Evolutionary conservation across 768 basidiomycete species (phyloP), one percentile per base, ranked within the genome.

Genomic region (Tulasnella sp.): DNA sequence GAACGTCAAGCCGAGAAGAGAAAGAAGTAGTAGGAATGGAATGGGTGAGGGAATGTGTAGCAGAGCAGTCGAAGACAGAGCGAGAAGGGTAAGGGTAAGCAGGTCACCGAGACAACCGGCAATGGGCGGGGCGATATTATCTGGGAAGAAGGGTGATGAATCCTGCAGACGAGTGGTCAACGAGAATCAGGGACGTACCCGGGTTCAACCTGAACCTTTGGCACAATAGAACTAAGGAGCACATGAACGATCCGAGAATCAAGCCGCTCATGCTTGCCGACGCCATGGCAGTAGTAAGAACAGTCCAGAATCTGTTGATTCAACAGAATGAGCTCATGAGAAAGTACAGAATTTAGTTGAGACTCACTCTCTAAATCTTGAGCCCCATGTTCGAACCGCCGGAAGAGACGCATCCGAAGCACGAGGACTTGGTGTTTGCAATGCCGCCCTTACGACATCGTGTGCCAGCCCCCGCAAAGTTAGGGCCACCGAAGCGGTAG

Each of bases 111-210:
- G 84, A 76, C 92, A 94, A 2, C 94, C 87, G 0, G 97, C 97
- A 9, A 98, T 84, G 0, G 97, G 95, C 0, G 97, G 93, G 1
- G 95, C 91, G 75, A 98, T 95, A 79, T 99, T 99, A 78, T 97
- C 95, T 94, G 77, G 7, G 59, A 37, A 12, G 6, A 2, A 11
- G 26, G 42, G 67, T 77, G 41, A n/a, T 62, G 11, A 8, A 35
- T 17, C 42, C 35, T 37, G 16, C n/a, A 19, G 32, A 17, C 19
- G 44, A 26, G 52, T 0, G 2, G 34, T 44, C 16, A 22, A 17
- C 9, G 8, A 26, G 63, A 36, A 17, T 16, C 47, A 1, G 3
- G 17, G 34, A 76, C 83, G 62, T 77, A 89, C 94, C 95, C 71
- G 97, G 97, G 80, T 99, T 90, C 47, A 89, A 86, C 5, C 89